Base-by-base conservation (phyloP, 805 yeast genomes). In the Blastobotrys americana region DNA sequence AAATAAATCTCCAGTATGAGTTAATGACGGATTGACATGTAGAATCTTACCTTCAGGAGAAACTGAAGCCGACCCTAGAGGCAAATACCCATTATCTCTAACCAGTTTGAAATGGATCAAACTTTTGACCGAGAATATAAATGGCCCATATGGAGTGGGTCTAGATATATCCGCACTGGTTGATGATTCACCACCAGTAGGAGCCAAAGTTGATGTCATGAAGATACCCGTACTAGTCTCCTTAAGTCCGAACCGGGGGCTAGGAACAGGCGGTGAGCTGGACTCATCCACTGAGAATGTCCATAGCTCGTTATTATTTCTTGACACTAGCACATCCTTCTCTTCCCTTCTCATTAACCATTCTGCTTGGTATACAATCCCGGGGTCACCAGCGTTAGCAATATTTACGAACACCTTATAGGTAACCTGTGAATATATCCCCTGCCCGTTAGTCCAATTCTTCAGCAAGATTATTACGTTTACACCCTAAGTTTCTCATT, bases 141-240 rank as follows among this genome's bases (percentile, higher is more conserved):
- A 47, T 1, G 62, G 58, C n/a, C 33, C 43, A 38, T 56, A 56
- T 2, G 55, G 52, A 1, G 47, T 46, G 1, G 59, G 53, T 15
- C 44, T 21, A 25, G 18, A 8, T 13, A 42, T 16, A 19, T 20
- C 28, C 13, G 20, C 40, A 9, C 38, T 19, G n/a, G n/a, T n/a
- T n/a, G n/a, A n/a, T 27, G 20, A 37, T 13, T 33, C 20, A 19
- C 21, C 22, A n/a, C 23, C 44, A 18, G 47, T 34, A 3, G 57
- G 33, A 3, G 50, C 34, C 34, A 53, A 28, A 3, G 55, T 53
- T 13, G 59, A 51, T 0, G 62, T 52, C 33, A 58, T 37, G 34
- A 58, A 55, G 10, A 53, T 37, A 1, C 62, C 62, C 15, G 58
- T 55, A 2, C 59, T 46, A 2, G 57, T 58, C 41, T 58, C 62